These are phyloP conservation scores for Aspergillus sp. DNA, from an alignment of 2,329 filamentous ascomycete species.

Conservation along the genomic window DNA sequence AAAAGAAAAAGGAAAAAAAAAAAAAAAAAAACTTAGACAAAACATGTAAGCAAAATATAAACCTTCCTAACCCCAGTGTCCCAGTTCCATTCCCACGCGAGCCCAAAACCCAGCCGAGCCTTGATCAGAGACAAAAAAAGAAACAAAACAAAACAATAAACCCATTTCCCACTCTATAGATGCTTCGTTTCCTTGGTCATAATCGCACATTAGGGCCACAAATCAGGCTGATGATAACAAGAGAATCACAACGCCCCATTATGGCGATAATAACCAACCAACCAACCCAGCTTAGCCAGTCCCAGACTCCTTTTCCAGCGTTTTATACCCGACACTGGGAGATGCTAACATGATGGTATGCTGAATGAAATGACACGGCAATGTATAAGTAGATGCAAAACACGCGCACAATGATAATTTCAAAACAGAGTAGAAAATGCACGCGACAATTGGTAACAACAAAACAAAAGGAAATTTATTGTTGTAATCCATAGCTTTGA, in stretches of 20 bases:
- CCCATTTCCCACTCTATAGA: slow-evolving; percentile 25
- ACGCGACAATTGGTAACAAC: slow-evolving; percentile 15
- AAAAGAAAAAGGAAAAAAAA: slow-evolving; percentile 6
- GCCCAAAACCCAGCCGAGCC: slow-evolving; percentile 18
- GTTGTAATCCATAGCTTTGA: neutral
- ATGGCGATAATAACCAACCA: slow-evolving; percentile 18
- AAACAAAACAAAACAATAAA: slow-evolving; percentile 4
- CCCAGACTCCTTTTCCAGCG: slow-evolving; percentile 26
- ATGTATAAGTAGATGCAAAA: slow-evolving; percentile 18
- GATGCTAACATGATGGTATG: slow-evolving; percentile 24
- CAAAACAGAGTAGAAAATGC: slow-evolving; percentile 11
- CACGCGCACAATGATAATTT: neutral
- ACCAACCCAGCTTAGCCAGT: slow-evolving; percentile 14
- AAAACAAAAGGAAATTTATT: slow-evolving; percentile 25
- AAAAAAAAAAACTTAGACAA: slow-evolving; percentile 9
- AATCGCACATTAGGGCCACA: slow-evolving; percentile 9
- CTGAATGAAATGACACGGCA: slow-evolving; percentile 16
- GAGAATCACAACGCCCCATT: slow-evolving; percentile 15
- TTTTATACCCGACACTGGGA: slow-evolving; percentile 20
- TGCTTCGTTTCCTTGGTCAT: slow-evolving; percentile 17
- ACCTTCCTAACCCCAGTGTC: slow-evolving; percentile 17
- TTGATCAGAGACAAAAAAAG: slow-evolving; percentile 7
- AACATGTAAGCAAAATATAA: slow-evolving; percentile 4
- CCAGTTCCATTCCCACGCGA: neutral
- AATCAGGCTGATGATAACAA: slow-evolving; percentile 13